Evolutionary conservation across 2,329 filamentous ascomycete species (phyloP).

Genomic region (Westerdykella sp.): DNA sequence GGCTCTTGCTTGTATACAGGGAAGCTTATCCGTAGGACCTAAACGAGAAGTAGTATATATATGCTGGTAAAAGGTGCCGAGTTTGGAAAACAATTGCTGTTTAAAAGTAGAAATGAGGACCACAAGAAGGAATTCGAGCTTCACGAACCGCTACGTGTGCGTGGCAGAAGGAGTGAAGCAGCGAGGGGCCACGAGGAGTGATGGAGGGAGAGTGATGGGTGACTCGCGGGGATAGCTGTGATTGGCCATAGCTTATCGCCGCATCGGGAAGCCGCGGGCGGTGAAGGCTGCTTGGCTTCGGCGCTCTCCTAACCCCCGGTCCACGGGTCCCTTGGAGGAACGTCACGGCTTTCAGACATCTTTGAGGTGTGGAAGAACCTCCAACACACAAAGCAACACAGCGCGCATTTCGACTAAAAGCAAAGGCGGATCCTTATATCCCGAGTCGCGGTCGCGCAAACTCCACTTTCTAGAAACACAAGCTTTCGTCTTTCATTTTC

Average conservation of each 20-base stretch:
- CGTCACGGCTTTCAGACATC: neutral
- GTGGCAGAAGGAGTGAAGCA: slow-evolving; percentile 1
- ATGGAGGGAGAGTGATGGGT: slow-evolving; percentile 9
- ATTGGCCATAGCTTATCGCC: slow-evolving; percentile 26
- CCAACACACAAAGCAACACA: neutral
- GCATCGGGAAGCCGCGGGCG: slow-evolving; percentile 22
- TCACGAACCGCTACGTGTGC: neutral
- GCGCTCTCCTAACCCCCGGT: slow-evolving; percentile 9
- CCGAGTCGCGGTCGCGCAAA: neutral
- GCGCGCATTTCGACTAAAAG: no score
- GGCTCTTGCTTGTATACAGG: neutral
- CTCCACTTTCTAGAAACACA: neutral
- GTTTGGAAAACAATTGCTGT: neutral
- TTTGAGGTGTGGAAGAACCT: no score
- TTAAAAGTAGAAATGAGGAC: neutral
- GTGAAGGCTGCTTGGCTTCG: slow-evolving; percentile 15
- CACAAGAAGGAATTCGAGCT: neutral
- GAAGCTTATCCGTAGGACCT: neutral
- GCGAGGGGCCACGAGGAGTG: slow-evolving; percentile 11
- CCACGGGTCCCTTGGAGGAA: neutral
- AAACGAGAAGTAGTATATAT: neutral
- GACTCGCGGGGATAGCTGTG: slow-evolving; percentile 17
- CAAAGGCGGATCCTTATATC: neutral
- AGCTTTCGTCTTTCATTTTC: neutral
- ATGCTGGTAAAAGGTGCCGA: neutral